Evolutionary conservation across 805 yeast genomes (phyloP).

Genomic region (Kazachstania africana): DNA sequence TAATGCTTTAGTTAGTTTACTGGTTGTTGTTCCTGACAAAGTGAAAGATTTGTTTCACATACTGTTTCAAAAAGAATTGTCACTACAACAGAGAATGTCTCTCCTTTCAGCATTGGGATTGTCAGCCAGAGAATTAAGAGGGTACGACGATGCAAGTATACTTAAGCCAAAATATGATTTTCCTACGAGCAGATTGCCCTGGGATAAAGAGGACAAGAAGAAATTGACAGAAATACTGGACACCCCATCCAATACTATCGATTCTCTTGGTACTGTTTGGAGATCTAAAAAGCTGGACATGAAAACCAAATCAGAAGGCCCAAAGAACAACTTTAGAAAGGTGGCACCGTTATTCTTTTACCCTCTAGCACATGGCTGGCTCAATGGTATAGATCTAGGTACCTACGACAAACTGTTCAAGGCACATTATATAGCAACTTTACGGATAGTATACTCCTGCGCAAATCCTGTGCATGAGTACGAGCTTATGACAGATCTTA

Average conservation of each 20-base stretch:
- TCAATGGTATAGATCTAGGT: slow-evolving; percentile 43
- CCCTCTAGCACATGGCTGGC: slow-evolving; percentile 44
- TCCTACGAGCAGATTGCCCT: slow-evolving; percentile 26
- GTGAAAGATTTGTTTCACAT: slow-evolving; percentile 30
- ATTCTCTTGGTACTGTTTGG: slow-evolving; percentile 12
- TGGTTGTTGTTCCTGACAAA: slow-evolving; percentile 41
- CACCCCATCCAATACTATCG: not conserved
- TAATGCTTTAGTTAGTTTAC: slow-evolving; percentile 52
- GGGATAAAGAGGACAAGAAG: slow-evolving; percentile 10
- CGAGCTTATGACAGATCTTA: slow-evolving; percentile 24
- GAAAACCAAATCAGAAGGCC: not conserved
- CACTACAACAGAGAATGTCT: slow-evolving; percentile 65
- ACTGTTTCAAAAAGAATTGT: slow-evolving; percentile 61
- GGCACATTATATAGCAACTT: slow-evolving; percentile 39
- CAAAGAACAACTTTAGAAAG: slow-evolving; percentile 23
- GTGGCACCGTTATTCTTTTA: slow-evolving; percentile 37
- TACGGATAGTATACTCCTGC: slow-evolving; percentile 35
- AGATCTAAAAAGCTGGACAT: slow-evolving; percentile 25
- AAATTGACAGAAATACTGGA: not conserved
- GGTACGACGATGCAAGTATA: slow-evolving; percentile 40
- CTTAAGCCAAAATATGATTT: slow-evolving; percentile 28
- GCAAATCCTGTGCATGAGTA: slow-evolving; percentile 35
- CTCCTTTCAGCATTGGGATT: slow-evolving; percentile 58
- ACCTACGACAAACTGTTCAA: slow-evolving; percentile 39
- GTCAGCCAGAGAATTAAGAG: slow-evolving; percentile 63